A percentile compares a stretch with the other conserved stretches of the same genome.
Conservation (phyloP, 1,284 basidiomycete species). For the Sphaerobolus stellatus region DNA sequence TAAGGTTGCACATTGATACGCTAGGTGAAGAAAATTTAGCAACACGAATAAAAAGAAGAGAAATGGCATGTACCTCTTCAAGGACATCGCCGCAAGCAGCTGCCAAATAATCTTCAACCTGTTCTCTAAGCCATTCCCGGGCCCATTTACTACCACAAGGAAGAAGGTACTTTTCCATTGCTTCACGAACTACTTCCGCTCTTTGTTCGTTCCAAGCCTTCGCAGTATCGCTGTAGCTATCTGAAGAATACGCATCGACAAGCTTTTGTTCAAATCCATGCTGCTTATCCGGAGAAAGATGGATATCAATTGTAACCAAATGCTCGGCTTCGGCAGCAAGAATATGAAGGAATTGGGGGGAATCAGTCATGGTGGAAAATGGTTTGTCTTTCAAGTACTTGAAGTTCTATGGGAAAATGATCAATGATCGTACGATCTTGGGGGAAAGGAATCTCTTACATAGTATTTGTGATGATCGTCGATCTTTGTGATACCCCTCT, state of each 20-base stretch:
- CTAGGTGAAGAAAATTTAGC: slow-evolving; percentile 36
- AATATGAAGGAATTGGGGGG: slow-evolving; percentile 87
- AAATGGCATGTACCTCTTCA: slow-evolving; percentile 56
- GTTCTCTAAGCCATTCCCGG: slow-evolving; percentile 85
- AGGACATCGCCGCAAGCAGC: slow-evolving; percentile 66
- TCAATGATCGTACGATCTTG: slow-evolving; percentile 6
- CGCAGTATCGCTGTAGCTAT: slow-evolving; percentile 82
- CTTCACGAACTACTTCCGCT: slow-evolving; percentile 74
- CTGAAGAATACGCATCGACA: slow-evolving; percentile 82
- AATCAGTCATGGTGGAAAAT: slow-evolving; percentile 67
- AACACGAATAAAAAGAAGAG: slow-evolving; percentile 3
- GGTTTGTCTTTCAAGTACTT: slow-evolving; percentile 91
- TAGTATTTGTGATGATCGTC: slow-evolving; percentile 88
- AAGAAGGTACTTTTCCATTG: slow-evolving; percentile 77
- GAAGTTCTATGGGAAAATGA: slow-evolving; percentile 66
- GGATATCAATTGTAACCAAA: slow-evolving; percentile 77
- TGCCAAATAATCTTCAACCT: slow-evolving; percentile 85
- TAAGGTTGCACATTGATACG: slow-evolving; percentile 78
- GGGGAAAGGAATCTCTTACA: slow-evolving; percentile 49
- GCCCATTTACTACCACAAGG: slow-evolving; percentile 86
- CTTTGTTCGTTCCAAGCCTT: slow-evolving; percentile 94
- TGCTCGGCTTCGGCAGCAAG: slow-evolving; percentile 88
- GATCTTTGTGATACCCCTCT: slow-evolving; percentile 88
- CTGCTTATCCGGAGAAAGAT: slow-evolving; percentile 63
- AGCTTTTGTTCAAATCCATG: slow-evolving; percentile 70